Base-by-base conservation (phyloP, 768 basidiomycete genomes). In the Boletus reticulatus region DNA sequence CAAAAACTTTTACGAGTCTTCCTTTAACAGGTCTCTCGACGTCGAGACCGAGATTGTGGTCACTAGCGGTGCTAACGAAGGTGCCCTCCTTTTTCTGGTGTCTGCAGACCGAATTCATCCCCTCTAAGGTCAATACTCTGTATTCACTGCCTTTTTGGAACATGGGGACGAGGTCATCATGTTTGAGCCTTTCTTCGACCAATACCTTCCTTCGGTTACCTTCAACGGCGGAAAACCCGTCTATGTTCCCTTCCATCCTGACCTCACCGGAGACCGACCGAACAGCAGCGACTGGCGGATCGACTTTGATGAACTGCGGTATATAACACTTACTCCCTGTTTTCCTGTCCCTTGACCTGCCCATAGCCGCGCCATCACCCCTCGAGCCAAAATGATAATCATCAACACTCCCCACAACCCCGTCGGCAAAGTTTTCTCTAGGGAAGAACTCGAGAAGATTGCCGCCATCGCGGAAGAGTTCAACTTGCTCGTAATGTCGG, bases 181-280 rank as follows among this genome's bases (percentile, higher is more conserved):
- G 83, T 95, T 98, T 67, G 97, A 98, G 73, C 96, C 95, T 2
- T 97, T 93, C 79, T 98, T 97, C 67, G 95, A 98, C 67, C 95
- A 98, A 70, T 96, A 94, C 71, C 80, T 94, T 49, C 89, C 94
- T 22, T 92, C 91, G 7, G 88, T 96, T 50, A 89, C 88, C 29
- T 97, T 98, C 83, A 94, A 96, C 64, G 92, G 91, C 31, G 96
- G 94, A 43, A 85, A 83, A 58, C 94, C 95, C 13, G 87, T 98
- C 45, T 98, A 92, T 67, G 94, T 99, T 11, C 96, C 97, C 6
- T 78, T 99, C 20, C 95, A 97, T 65, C 96, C 97, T 1, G 89
- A 94, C n/a, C 67, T 74, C 13, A 64, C 73, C 29, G 67, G 73
- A 31, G 71, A 73, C 27, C 80, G 79, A 52, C 78, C 82, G 2